A percentile compares a stretch with the other conserved stretches of the same genome.
Conservation (phyloP, 139 green algal genomes). For the Chlamydomonas applanata region DNA sequence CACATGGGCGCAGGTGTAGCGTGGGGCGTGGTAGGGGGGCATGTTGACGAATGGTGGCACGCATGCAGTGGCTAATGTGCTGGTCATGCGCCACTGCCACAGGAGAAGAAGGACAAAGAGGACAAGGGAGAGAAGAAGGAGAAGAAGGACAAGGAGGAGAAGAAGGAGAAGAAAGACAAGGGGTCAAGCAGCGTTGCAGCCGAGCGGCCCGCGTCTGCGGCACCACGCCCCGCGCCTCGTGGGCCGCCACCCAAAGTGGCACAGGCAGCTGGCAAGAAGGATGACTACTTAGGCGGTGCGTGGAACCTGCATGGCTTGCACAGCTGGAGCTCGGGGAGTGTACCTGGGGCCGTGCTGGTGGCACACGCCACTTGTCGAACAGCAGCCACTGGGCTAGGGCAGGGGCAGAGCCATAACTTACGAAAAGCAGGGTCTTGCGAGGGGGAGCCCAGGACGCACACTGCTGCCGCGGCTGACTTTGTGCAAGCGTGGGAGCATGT, state of each 20-base stretch:
- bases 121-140: slow-evolving; percentile 60
- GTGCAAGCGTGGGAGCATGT: no score
- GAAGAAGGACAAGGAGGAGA: slow-evolving; percentile 32
- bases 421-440: no score
- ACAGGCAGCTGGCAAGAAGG: not conserved
- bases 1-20: no score
- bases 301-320: no score
- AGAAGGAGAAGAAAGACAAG: slow-evolving; percentile 41
- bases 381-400: no score
- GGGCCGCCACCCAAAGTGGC: slow-evolving; percentile 18
- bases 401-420: no score
- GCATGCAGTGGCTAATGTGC: slow-evolving; percentile 25
- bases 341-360: no score
- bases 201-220: not conserved
- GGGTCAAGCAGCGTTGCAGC: slow-evolving; percentile 36
- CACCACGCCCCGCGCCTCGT: not conserved
- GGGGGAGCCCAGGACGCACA: no score
- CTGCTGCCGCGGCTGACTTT: no score
- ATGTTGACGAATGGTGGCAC: slow-evolving; percentile 58
- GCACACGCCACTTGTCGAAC: no score
- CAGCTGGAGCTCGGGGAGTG: no score
- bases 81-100: slow-evolving; percentile 35
- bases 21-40: no score
- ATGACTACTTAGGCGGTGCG: slow-evolving; percentile 18
- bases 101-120: slow-evolving; percentile 54